phyloP scores from a whole-genome alignment of 202 grass and related monocot species.

The Hordeum pubiflorum region DNA sequence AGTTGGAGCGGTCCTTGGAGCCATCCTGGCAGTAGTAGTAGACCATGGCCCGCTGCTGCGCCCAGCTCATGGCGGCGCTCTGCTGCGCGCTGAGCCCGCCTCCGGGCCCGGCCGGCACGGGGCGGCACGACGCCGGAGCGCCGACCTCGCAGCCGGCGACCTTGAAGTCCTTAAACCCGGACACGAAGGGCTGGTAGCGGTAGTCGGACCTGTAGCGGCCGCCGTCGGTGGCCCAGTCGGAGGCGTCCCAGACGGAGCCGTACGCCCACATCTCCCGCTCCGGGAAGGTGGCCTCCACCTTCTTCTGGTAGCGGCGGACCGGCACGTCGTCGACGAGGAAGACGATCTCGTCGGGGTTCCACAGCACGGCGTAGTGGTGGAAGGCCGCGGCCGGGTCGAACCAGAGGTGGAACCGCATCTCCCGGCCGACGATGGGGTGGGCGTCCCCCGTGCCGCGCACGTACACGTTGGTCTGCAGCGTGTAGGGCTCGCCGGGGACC shows the following conservation, averaged over 20 bases:
- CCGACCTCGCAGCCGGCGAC: conserved; percentile 45
- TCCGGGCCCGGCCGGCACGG: conserved; percentile 32
- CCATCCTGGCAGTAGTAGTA: conserved; percentile 75
- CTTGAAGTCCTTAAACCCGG: conserved; percentile 29
- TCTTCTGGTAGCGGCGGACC: conserved; percentile 37
- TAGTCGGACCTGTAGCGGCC: conserved; percentile 64
- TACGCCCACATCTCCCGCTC: conserved; percentile 68
- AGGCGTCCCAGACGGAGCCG: conserved; percentile 83
- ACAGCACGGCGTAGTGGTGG: conserved; percentile 82
- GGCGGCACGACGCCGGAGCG: conserved; percentile 27
- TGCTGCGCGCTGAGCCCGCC: conserved; percentile 47
- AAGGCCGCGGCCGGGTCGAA: conserved; percentile 66
- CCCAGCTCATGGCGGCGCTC: conserved; percentile 52
- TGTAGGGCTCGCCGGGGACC: conserved; percentile 68
- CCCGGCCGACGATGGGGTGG: conserved; percentile 41
- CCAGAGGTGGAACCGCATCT: conserved; percentile 85
- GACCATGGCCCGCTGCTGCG: conserved; percentile 58
- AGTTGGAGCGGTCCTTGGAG: conserved; percentile 52
- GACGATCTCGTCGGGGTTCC: conserved; percentile 81
- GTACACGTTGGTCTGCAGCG: conserved; percentile 89
- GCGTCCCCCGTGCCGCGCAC: conserved; percentile 70
- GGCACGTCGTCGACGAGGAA: conserved; percentile 84
- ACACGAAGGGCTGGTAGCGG: conserved; percentile 62
- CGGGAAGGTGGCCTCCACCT: conserved; percentile 25
- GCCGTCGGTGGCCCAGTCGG: conserved; percentile 77